Evolutionary conservation across 768 basidiomycete species (phyloP).

Genomic region (Leccinum rimulosum): DNA sequence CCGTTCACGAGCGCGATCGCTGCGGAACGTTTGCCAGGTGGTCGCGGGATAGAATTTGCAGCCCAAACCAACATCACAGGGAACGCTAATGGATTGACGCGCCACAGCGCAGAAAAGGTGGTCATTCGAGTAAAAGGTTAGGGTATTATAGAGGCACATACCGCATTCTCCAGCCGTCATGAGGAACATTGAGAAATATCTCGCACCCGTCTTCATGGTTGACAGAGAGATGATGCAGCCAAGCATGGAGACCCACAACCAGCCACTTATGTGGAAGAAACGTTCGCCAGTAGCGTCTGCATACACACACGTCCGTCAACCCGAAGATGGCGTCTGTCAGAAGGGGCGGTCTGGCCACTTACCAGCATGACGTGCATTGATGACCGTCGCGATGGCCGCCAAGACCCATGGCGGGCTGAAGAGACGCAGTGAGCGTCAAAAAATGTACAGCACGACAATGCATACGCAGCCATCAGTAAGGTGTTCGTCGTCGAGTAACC

Average conservation of each 20-base stretch:
- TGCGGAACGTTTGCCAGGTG: conserved; percentile 49
- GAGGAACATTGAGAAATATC: conserved; percentile 58
- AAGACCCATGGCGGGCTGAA: conserved; percentile 64
- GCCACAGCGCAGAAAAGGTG: neutral
- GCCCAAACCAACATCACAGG: conserved; percentile 57
- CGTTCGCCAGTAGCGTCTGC: conserved; percentile 61
- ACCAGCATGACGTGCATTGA: conserved; percentile 57
- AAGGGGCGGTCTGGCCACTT: neutral
- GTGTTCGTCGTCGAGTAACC: conserved; percentile 61
- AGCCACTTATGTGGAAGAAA: conserved; percentile 55
- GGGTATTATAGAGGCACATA: conserved; percentile 9
- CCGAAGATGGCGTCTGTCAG: neutral
- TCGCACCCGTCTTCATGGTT: conserved; percentile 47
- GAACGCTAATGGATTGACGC: conserved; percentile 29
- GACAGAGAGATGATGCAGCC: conserved; percentile 59
- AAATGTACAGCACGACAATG: neutral
- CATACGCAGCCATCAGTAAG: conserved; percentile 60
- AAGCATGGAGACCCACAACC: conserved; percentile 61
- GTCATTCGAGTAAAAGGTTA: neutral
- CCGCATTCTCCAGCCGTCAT: conserved; percentile 43
- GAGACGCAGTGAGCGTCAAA: neutral
- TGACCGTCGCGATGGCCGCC: conserved; percentile 41
- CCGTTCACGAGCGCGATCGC: conserved; percentile 66
- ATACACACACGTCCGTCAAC: neutral
- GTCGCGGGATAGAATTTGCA: conserved; percentile 56